A percentile compares a stretch with the other conserved stretches of the same genome.
Conservation (phyloP, 164 flowering plant genomes). For the Vitis rotundifolia region DNA sequence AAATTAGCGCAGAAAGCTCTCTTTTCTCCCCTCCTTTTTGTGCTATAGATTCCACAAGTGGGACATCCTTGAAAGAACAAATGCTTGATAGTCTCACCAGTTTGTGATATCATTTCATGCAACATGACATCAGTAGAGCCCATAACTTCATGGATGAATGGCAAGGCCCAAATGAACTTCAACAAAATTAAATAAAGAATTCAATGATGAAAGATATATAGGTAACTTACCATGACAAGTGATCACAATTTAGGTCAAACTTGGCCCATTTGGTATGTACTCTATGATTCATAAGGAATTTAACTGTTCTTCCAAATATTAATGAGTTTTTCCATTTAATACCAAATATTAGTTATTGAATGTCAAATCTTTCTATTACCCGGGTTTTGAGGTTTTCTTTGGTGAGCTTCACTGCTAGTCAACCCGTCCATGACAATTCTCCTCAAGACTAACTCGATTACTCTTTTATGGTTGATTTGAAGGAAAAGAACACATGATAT, state of each 20-base stretch:
- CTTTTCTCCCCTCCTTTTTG: no score
- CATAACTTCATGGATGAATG: not conserved
- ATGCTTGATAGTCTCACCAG: not conserved
- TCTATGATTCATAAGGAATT: no score
- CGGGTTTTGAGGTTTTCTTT: no score
- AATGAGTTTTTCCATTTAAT: not conserved
- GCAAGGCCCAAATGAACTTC: not conserved
- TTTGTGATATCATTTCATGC: not conserved
- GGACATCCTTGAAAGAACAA: not conserved
- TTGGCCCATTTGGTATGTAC: no score
- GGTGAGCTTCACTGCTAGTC: not conserved
- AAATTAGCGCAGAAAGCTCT: no score
- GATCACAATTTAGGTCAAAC: no score
- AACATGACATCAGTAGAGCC: not conserved
- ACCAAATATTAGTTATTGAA: not conserved
- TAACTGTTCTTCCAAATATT: no score
- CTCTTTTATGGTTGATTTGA: not conserved
- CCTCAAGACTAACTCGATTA: not conserved
- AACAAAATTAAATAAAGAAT: not conserved
- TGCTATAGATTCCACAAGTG: no score
- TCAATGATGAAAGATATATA: no score
- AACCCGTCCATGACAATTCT: not conserved
- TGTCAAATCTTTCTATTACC: no score
- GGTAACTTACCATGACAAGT: no score
- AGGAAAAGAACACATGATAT: not conserved